Evolutionary conservation across 257 asterid species (phyloP), one percentile per base, ranked within the genome.

Genomic region (Verbascum thapsus): DNA sequence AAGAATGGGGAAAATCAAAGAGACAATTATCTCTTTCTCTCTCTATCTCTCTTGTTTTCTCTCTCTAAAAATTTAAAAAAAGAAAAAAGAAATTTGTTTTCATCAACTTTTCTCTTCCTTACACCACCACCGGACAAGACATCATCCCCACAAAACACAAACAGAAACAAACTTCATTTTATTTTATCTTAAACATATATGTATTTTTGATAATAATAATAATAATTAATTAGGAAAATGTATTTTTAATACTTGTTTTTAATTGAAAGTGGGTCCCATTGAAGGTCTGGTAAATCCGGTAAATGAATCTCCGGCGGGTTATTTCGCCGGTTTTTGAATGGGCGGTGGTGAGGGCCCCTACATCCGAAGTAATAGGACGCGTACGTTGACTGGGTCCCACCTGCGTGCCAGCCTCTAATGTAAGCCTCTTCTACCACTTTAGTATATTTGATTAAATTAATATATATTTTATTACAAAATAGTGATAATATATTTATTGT

Each of bases 1-100:
- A 77, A 76, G 82, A 72, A 66, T 58, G 72, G 78, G 64, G 78
- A 19, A 70, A 60, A 61, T n/a, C 22, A 13, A 43, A 18, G 26
- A 47, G 57, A 59, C 66, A n/a, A n/a, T n/a, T n/a, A 57, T 22
- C 30, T 47, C 63, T 75, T 66, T 78, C 54, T 37, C 56, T 48
- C 64, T 44, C 56, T 62, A 78, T 78, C 79, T 77, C 81, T 75
- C 72, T 57, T 66, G 55, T 67, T 73, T 72, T 67, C 73, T 68
- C 74, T 53, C 72, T 63, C 80, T 64, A 74, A 71, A 74, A 71
- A n/a, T n/a, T n/a, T n/a, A 72, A 74, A 8, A 58, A 74, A 74
- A 58, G 5, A 26, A 71, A 72, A 74, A 1, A 58, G 76, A 74
- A 58, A 35, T 30, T 66, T 23, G 72, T 69, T 57, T 32, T 69